These are phyloP conservation scores for Holtermannia corniformis DNA, from an alignment of 768 basidiomycete genomes.

Conservation along the genomic window DNA sequence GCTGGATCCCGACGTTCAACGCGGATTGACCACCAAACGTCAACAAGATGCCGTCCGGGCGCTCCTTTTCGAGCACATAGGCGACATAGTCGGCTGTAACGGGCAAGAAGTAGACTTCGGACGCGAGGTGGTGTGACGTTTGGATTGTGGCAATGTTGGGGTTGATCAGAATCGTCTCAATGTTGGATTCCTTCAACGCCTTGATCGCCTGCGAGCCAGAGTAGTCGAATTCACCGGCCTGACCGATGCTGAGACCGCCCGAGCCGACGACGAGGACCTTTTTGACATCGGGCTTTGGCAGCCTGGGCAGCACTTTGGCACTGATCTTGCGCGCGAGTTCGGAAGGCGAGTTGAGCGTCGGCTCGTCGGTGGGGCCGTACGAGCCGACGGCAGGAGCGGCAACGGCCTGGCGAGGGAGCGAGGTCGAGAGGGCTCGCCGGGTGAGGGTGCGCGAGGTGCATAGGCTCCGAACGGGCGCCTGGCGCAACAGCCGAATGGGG, in stretches of 20 bases:
- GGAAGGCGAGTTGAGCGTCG: slow-evolving; percentile 73
- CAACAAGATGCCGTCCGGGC: slow-evolving; percentile 91
- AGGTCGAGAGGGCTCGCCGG: neutral
- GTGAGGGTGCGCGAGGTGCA: neutral
- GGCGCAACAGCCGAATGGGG: neutral
- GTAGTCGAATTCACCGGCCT: slow-evolving; percentile 99
- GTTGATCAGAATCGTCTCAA: slow-evolving; percentile 90
- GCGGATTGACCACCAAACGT: slow-evolving; percentile 98
- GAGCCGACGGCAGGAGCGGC: slow-evolving; percentile 43
- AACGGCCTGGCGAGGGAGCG: slow-evolving; percentile 29
- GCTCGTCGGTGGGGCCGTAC: slow-evolving; percentile 32
- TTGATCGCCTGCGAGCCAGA: slow-evolving; percentile 97
- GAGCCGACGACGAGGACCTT: slow-evolving; percentile 94
- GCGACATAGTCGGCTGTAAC: slow-evolving; percentile 96
- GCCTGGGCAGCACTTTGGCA: slow-evolving; percentile 83
- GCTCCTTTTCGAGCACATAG: slow-evolving; percentile 95
- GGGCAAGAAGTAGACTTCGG: slow-evolving; percentile 94
- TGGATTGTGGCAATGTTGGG: slow-evolving; percentile 99
- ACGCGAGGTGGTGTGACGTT: slow-evolving; percentile 92
- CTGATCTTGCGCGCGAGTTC: slow-evolving; percentile 89
- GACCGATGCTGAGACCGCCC: slow-evolving; percentile 92
- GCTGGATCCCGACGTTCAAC: slow-evolving; percentile 90
- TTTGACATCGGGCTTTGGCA: slow-evolving; percentile 81
- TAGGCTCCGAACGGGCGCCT: neutral
- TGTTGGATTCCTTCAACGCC: slow-evolving; percentile 89